phyloP scores from a whole-genome alignment of 257 asterid genomes.

The Nicotiana noctiflora region DNA sequence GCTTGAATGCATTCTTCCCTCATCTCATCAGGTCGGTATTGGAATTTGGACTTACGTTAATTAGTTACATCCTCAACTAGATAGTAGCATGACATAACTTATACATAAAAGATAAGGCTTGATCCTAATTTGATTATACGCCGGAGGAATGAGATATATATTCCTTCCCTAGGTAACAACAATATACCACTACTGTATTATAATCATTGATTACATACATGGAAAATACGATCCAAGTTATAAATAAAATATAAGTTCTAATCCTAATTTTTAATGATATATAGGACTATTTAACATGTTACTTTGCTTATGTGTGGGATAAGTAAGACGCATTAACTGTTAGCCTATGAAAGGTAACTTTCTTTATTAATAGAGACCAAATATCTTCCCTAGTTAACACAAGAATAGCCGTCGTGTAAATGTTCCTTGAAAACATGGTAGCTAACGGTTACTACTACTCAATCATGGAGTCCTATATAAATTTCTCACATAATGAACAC shows the following conservation, averaged over 20 bases:
- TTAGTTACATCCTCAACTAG: not conserved
- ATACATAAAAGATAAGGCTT: too few relatives aligned
- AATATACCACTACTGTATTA: too few relatives aligned
- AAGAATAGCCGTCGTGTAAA: not conserved
- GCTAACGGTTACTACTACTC: not conserved
- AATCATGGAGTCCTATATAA: not conserved
- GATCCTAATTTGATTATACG: too few relatives aligned
- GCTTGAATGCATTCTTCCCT: conserved; percentile 3
- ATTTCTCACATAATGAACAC: conserved; percentile 33
- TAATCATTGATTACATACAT: too few relatives aligned
- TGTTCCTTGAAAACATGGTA: not conserved
- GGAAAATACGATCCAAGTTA: too few relatives aligned
- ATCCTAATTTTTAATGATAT: too few relatives aligned
- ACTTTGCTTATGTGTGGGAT: not conserved
- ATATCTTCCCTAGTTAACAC: not conserved
- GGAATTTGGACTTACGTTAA: not conserved
- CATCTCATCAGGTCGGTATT: not conserved
- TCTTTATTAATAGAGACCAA: not conserved
- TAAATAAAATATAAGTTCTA: too few relatives aligned
- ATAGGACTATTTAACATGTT: too few relatives aligned
- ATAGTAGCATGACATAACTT: too few relatives aligned
- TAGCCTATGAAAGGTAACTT: not conserved
- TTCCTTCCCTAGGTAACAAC: too few relatives aligned
- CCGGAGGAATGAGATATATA: too few relatives aligned
- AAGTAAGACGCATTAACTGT: not conserved